A percentile compares a stretch with the other conserved stretches of the same genome.
Evolutionary conservation across 164 flowering plant species (phyloP).

Genomic region (Piper longum): DNA sequence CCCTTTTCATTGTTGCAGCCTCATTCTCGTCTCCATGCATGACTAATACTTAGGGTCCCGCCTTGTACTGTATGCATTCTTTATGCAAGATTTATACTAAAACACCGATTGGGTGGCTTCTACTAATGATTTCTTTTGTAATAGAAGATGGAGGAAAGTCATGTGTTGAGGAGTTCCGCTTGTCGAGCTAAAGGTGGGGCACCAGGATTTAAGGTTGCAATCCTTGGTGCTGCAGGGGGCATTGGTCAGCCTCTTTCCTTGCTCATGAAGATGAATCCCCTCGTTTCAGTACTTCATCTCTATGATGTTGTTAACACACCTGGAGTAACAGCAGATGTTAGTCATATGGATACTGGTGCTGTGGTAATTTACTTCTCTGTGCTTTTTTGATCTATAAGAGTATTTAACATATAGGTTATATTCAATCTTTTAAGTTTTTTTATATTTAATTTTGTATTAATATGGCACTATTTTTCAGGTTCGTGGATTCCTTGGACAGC

Average conservation of each 20-base stretch:
- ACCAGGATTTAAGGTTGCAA: constrained; percentile 84
- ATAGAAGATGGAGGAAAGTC: constrained; percentile 41
- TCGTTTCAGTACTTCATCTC: constrained; percentile 85
- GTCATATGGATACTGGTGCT: constrained; percentile 97
- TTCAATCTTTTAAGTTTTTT: neutral
- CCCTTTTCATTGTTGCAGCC: no score
- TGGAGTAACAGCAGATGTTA: constrained; percentile 91
- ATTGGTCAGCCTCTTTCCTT: constrained; percentile 89
- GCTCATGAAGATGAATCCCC: constrained; percentile 96
- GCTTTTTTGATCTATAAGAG: neutral
- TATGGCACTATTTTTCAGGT: constrained; percentile 31
- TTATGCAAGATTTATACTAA: neutral
- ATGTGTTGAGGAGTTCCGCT: constrained; percentile 24
- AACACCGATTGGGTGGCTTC: neutral
- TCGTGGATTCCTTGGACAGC: constrained; percentile 82
- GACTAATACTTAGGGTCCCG: no score
- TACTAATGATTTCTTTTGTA: neutral
- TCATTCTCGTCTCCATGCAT: no score
- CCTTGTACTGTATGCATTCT: no score
- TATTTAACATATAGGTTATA: neutral
- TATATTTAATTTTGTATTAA: neutral
- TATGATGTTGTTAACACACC: constrained; percentile 94
- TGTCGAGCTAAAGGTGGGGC: constrained; percentile 94
- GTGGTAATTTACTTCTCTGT: constrained; percentile 43
- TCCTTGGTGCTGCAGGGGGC: constrained; percentile 94